Percentiles rank a stretch among this genome's conserved stretches.
These are phyloP conservation scores for Silene conica DNA, from an alignment of 148 eudicot species.

Conservation along the genomic window DNA sequence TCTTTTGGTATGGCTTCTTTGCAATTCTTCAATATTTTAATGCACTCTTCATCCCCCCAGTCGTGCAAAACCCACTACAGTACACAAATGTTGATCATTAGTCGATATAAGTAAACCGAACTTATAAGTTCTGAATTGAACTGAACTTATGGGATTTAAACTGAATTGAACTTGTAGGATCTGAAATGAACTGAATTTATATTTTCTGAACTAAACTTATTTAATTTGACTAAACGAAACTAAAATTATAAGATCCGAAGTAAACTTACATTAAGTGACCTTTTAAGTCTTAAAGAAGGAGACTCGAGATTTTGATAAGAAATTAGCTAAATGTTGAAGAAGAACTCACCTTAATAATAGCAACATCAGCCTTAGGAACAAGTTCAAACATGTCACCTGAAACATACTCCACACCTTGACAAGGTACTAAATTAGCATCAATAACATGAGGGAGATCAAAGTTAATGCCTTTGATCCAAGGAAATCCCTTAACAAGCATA, in stretches of 20 bases:
- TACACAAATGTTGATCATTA: not conserved
- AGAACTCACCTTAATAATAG: constrained; percentile 31
- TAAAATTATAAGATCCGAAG: too few relatives aligned
- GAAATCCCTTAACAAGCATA: constrained; percentile 41
- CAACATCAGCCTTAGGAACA: constrained; percentile 60
- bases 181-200: too few relatives aligned
- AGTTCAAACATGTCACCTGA: constrained; percentile 57
- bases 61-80: constrained; percentile 64
- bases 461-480: constrained; percentile 57
- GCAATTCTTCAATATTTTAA: constrained; percentile 45
- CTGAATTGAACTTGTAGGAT: too few relatives aligned
- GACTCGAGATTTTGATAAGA: not conserved
- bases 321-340: not conserved
- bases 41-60: constrained; percentile 78
- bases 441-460: constrained; percentile 71
- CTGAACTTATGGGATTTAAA: too few relatives aligned
- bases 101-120: not conserved
- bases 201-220: too few relatives aligned
- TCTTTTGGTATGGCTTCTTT: constrained; percentile 47
- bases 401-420: constrained; percentile 41
- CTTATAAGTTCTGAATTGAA: too few relatives aligned
- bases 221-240: too few relatives aligned
- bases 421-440: constrained; percentile 19
- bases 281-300: too few relatives aligned
- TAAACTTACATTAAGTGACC: too few relatives aligned